These are phyloP conservation scores for Sugiyamaella neomexicana DNA, from an alignment of 1,139 yeast species.

Conservation along the genomic window DNA sequence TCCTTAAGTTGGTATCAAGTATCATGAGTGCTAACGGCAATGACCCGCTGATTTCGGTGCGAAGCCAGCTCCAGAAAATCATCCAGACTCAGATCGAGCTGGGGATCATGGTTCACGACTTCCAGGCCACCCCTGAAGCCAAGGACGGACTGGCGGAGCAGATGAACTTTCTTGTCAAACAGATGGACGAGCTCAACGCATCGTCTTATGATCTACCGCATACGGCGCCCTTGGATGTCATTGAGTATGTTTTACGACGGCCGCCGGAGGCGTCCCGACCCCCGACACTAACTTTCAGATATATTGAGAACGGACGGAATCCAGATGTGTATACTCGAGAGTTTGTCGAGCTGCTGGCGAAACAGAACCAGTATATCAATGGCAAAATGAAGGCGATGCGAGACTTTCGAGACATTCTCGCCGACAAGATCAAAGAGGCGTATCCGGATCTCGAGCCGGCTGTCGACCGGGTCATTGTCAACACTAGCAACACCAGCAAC, in stretches of 20 bases:
- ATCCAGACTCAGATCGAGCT: conserved; percentile 86
- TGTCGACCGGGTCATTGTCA: conserved; percentile 50
- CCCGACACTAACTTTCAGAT: conserved; percentile 21
- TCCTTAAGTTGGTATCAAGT: background rate
- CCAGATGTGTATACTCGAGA: conserved; percentile 97
- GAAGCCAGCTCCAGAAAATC: conserved; percentile 63
- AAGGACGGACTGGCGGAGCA: conserved; percentile 52
- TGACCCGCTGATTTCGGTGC: conserved; percentile 45
- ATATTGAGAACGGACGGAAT: conserved; percentile 93
- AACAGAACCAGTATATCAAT: conserved; percentile 81
- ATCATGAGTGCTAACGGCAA: conserved; percentile 22
- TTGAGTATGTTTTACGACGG: conserved; percentile 30
- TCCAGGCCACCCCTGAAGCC: conserved; percentile 76
- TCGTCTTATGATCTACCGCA: conserved; percentile 26
- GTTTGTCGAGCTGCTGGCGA: conserved; percentile 87
- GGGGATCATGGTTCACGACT: conserved; percentile 91
- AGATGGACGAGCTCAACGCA: conserved; percentile 24
- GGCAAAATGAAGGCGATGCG: conserved; percentile 60
- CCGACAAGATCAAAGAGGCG: conserved; percentile 66
- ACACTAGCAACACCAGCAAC: conserved; percentile 8
- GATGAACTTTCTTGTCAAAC: conserved; percentile 28
- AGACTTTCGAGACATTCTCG: conserved; percentile 57
- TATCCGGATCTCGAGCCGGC: conserved; percentile 68
- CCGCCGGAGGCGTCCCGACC: background rate
- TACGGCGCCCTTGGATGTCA: conserved; percentile 38